Conservation (phyloP, 805 yeast genomes). For the Starmerella stellata region DNA sequence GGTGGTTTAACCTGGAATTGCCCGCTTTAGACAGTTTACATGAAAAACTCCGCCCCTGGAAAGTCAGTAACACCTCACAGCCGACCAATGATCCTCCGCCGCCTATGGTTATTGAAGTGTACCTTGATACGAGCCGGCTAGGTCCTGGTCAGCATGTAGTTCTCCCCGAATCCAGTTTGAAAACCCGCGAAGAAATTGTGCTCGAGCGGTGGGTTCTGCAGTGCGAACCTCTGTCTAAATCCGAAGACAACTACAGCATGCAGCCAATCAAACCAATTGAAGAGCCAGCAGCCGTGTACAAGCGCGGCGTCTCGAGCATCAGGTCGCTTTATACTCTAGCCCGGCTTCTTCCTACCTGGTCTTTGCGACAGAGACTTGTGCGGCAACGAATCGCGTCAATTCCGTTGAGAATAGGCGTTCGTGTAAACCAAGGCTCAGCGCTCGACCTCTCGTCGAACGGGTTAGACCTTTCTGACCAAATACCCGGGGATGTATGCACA, state of each 20-base stretch:
- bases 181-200: slow-evolving; percentile 60
- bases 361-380: slow-evolving; percentile 32
- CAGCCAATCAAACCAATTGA: slow-evolving; percentile 7
- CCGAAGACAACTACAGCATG: neutral
- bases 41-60: slow-evolving; percentile 54
- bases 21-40: slow-evolving; percentile 26
- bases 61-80: slow-evolving; percentile 21
- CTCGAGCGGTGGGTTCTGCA: slow-evolving; percentile 87
- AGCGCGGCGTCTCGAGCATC: slow-evolving; percentile 53
- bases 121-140: slow-evolving; percentile 45
- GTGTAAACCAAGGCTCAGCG: slow-evolving; percentile 53
- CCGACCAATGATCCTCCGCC: slow-evolving; percentile 29
- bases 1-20: slow-evolving; percentile 27
- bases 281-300: slow-evolving; percentile 53
- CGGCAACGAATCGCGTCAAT: slow-evolving; percentile 25
- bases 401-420: slow-evolving; percentile 35
- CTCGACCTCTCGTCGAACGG: slow-evolving; percentile 70
- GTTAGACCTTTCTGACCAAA: slow-evolving; percentile 46
- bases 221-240: slow-evolving; percentile 31
- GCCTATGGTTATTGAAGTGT: slow-evolving; percentile 75
- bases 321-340: slow-evolving; percentile 53
- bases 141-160: slow-evolving; percentile 41
- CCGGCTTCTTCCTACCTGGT: slow-evolving; percentile 54
- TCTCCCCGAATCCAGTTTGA: slow-evolving; percentile 33
- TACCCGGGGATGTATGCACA: neutral